These are phyloP conservation scores for Aspergillus transmontanensis DNA, from an alignment of 2,329 filamentous ascomycete species.

Conservation along the genomic window DNA sequence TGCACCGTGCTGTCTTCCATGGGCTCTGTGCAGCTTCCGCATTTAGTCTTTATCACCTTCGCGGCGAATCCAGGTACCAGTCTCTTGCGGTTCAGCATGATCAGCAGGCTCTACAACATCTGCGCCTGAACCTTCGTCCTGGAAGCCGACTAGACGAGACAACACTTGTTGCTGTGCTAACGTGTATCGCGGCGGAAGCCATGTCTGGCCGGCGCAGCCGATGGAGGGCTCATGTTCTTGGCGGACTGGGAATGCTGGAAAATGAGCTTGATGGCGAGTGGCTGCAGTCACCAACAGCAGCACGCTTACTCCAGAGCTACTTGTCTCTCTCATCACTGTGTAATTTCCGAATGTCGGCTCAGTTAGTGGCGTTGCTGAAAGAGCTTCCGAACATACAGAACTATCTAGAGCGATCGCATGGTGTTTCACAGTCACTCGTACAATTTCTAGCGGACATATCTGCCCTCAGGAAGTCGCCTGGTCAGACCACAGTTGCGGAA, in stretches of 20 bases:
- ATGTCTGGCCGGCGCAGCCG: constrained; percentile 30
- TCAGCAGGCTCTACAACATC: constrained; percentile 30
- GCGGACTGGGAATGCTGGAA: constrained; percentile 25
- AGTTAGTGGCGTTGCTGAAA: constrained; percentile 23
- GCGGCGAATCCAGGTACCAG: constrained; percentile 25
- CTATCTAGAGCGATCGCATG: constrained; percentile 32
- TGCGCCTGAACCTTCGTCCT: constrained; percentile 25
- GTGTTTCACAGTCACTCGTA: constrained; percentile 30
- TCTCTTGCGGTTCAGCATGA: constrained; percentile 33
- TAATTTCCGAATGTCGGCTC: constrained; percentile 28
- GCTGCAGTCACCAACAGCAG: constrained; percentile 18
- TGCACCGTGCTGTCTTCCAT: constrained; percentile 33
- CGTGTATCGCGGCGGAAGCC: constrained; percentile 26
- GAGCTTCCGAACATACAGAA: constrained; percentile 23
- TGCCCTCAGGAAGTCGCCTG: constrained; percentile 26
- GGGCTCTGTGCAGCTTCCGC: constrained; percentile 29
- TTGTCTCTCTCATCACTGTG: constrained; percentile 32
- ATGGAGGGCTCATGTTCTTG: constrained; percentile 28
- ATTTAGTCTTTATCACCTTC: constrained; percentile 29
- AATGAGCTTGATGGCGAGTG: constrained; percentile 24
- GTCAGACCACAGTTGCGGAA: constrained; percentile 17
- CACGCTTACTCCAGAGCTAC: constrained; percentile 30
- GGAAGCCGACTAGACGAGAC: constrained; percentile 21
- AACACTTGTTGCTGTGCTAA: constrained; percentile 20
- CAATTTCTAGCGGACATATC: constrained; percentile 30